Base-by-base conservation (phyloP, 495 filamentous ascomycete genomes). In the Penicillium paradoxum region DNA sequence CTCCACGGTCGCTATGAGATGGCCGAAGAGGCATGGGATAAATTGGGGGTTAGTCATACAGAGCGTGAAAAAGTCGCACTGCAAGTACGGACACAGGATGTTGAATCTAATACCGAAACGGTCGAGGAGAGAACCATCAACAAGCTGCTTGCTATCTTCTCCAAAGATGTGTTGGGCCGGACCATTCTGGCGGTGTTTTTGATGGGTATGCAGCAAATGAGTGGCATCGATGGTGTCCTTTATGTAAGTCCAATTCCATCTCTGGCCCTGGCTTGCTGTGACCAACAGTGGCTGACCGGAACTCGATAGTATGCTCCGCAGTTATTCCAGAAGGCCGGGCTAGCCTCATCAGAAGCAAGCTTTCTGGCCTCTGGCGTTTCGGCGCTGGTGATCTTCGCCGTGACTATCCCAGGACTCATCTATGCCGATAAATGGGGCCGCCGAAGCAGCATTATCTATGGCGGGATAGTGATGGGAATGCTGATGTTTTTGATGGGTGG, bases 381-480 rank as follows among this genome's bases (percentile, higher is more conserved):
- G 3, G 77, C 74, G 0, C 63, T 82, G 0, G 64, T 78, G 6
- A 80, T 82, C 18, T 71, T 79, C 37, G 64, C 61, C 10, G 66
- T 74, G 11, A 76, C 75, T 1, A 75, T 81, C 32, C 79, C 79
- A 0, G 76, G 74, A 2, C 62, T 80, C 22, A 68, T 85, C 34
- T 75, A 75, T 25, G 75, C 79, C 1, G 84, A 86, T 53, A 71
- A 71, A 53, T 85, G 81, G 82, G 79, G 82, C 8, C 75, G 84
- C 15, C 76, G 78, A 14, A 74, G 70, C 40, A 76, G 72, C 15
- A 73, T 76, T 17, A 75, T 86, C 19, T 71, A 66, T 15, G 84
- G 84, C 13, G 84, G 82, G 10, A 43, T 82, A 7, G 72, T 64
- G 14, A 64, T 80, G n/a, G 65, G 68, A 13, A 36, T 66, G 6